Conservation (phyloP, 2,329 filamentous ascomycete genomes). For the Cordyceps sp. region DNA sequence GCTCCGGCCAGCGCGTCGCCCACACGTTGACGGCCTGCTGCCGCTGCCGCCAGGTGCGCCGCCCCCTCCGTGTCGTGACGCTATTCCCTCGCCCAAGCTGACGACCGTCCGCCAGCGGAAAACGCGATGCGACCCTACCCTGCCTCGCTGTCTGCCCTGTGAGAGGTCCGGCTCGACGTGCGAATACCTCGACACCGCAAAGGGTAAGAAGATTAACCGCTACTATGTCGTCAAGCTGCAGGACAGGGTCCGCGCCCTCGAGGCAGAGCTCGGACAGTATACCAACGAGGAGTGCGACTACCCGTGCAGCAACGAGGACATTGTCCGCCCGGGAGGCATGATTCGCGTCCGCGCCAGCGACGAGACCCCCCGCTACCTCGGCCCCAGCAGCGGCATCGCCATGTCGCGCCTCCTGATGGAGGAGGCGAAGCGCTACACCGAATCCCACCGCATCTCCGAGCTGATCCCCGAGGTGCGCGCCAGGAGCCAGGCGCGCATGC, state of each 20-base stretch:
- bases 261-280: constrained; percentile 63
- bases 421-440: constrained; percentile 83
- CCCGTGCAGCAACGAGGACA: constrained; percentile 60
- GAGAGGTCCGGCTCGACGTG: constrained; percentile 81
- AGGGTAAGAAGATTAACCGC: constrained; percentile 71
- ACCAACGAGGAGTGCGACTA: constrained; percentile 60
- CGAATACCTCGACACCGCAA: constrained; percentile 88
- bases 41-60: constrained; percentile 57
- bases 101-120: constrained; percentile 50
- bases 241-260: constrained; percentile 66
- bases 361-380: constrained; percentile 75
- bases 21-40: constrained; percentile 70
- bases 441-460: constrained; percentile 80
- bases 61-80: neutral
- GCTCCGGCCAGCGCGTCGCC: constrained; percentile 45
- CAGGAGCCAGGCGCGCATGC: constrained; percentile 39
- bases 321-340: constrained; percentile 72
- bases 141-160: constrained; percentile 84
- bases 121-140: constrained; percentile 83
- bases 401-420: constrained; percentile 94
- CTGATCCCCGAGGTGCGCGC: constrained; percentile 62
- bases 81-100: neutral
- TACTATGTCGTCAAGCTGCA: constrained; percentile 88
- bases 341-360: constrained; percentile 74
- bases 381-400: constrained; percentile 86